Conservation (phyloP, 495 filamentous ascomycete species). For the Daldinia childiae region DNA sequence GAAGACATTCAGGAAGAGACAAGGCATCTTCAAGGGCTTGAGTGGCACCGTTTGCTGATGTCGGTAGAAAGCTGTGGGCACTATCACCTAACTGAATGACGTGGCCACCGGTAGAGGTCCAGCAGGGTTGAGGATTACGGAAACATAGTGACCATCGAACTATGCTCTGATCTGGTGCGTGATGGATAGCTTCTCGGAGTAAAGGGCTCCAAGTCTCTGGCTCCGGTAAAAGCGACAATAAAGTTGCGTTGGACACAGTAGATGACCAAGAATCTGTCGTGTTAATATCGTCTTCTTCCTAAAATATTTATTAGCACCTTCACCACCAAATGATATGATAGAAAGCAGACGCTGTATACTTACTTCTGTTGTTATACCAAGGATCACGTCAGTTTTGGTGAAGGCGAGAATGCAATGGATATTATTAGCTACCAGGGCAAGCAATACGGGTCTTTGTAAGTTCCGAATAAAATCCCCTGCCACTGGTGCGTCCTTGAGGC, state of each 20-base stretch:
- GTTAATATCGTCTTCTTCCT: slow-evolving; percentile 6
- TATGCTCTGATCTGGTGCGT: slow-evolving; percentile 60
- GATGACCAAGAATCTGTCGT: slow-evolving; percentile 21
- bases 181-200: slow-evolving; percentile 58
- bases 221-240: slow-evolving; percentile 23
- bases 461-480: slow-evolving; percentile 10
- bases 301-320: background rate
- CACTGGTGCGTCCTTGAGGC: background rate
- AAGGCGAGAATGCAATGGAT: slow-evolving; percentile 6
- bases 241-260: slow-evolving; percentile 15
- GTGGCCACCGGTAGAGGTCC: slow-evolving; percentile 63
- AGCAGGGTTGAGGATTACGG: slow-evolving; percentile 68
- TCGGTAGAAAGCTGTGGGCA: slow-evolving; percentile 73
- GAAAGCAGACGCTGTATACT: background rate
- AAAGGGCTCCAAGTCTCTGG: slow-evolving; percentile 68
- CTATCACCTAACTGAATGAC: slow-evolving; percentile 69
- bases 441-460: background rate
- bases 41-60: slow-evolving; percentile 68
- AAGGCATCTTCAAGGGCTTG: slow-evolving; percentile 74
- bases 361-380: slow-evolving; percentile 18
- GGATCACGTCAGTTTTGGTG: background rate
- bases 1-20: slow-evolving; percentile 65
- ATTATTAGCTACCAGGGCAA: background rate
- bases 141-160: slow-evolving; percentile 74
- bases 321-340: background rate